Conservation (phyloP, 176 grass and related monocot genomes). For the Calamus simplicifolius region DNA sequence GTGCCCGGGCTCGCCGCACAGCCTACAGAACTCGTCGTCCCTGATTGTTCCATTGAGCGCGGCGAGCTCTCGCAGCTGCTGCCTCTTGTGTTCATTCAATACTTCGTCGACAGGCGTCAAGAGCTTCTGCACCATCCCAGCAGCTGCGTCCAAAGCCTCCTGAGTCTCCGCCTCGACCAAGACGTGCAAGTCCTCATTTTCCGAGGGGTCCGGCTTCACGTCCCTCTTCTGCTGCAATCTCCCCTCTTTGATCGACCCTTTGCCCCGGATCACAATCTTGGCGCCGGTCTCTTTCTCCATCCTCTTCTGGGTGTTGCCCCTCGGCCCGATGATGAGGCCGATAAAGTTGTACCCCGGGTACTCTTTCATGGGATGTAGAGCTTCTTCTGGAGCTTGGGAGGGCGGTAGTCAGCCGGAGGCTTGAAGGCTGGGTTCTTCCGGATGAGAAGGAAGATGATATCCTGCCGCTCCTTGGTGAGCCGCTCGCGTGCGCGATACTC, state of each 20-base stretch:
- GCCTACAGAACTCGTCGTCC: constrained; percentile 93
- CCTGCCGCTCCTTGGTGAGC: constrained; percentile 78
- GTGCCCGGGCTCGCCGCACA: constrained; percentile 85
- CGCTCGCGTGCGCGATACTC: constrained; percentile 73
- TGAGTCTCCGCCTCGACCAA: constrained; percentile 85
- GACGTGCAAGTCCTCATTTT: constrained; percentile 93
- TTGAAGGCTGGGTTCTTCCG: constrained; percentile 84
- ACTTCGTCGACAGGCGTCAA: constrained; percentile 93
- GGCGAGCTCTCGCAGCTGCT: constrained; percentile 82
- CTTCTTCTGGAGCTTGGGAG: constrained; percentile 94
- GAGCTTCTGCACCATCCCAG: constrained; percentile 94
- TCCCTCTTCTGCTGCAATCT: constrained; percentile 93
- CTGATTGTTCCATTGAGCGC: constrained; percentile 87
- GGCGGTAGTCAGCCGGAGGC: constrained; percentile 80
- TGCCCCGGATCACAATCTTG: constrained; percentile 94
- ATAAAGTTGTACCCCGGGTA: constrained; percentile 95
- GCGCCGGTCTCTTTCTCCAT: constrained; percentile 99
- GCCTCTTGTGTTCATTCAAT: constrained; percentile 92
- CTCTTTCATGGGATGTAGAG: constrained; percentile 94
- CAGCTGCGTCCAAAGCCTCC: constrained; percentile 73
- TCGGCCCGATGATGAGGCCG: constrained; percentile 74
- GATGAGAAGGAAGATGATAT: constrained; percentile 96
- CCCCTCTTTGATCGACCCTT: constrained; percentile 90
- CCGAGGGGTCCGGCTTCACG: constrained; percentile 68
- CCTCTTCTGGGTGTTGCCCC: constrained; percentile 90